Evolutionary conservation across 768 basidiomycete genomes (phyloP), one percentile per base, ranked within the genome.

Genomic region (Boletellus ananiceps): DNA sequence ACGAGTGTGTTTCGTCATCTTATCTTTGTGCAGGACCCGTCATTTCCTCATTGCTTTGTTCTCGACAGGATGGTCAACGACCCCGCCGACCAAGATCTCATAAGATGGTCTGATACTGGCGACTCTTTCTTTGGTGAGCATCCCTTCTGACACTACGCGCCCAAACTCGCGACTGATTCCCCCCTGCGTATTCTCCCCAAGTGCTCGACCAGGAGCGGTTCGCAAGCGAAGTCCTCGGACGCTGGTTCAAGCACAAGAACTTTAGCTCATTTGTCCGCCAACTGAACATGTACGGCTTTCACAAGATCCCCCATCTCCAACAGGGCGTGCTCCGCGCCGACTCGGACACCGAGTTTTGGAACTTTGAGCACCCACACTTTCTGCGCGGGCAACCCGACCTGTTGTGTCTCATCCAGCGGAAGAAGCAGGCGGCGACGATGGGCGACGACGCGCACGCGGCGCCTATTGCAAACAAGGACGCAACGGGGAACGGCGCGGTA

Each of bases 161-260:
- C 35, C 4, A 34, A 29, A 32, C 40, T 2, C 44, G 50, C 18
- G 47, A 44, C 35, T 27, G 8, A 42, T 14, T 4, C 14, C 46
- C 25, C 41, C n/a, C 32, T 12, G 35, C 53, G 29, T 42, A 14
- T 18, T 2, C 25, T 8, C 44, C 19, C 13, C 8, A 60, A 96
- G 94, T 98, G 25, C 82, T 91, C 33, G 90, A 95, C 67, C 88
- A 90, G 59, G 92, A 95, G 65, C 83, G 84, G 25, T 90, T 98
- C 64, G 88, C 91, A 2, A 81, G 82, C 34, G 88, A 95, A 67
- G 81, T 96, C 29, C 81, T 98, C 7, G 91, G 91, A 3, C 80
- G 84, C 37, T 98, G 88, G 84, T 99, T 97, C 82, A 99, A 99
- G 67, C 96, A 98, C 71, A 84, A 87, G 52, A 96, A 95, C 66